Evolutionary conservation across 2,329 filamentous ascomycete species (phyloP).

Genomic region (Epichloe glyceriae): DNA sequence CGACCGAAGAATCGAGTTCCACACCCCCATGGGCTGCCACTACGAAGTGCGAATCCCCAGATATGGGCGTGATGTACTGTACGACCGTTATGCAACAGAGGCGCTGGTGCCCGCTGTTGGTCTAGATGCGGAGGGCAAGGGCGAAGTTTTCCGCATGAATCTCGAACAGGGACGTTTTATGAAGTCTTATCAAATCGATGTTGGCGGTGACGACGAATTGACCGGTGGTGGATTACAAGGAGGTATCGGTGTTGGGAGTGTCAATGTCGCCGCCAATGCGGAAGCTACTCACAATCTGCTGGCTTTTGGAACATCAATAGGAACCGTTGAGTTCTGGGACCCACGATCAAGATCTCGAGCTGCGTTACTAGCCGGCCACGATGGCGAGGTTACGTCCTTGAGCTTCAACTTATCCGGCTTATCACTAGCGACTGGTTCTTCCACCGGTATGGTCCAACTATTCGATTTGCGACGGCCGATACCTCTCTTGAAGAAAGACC

Average conservation of each 20-base stretch:
- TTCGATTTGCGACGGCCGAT: conserved; percentile 85
- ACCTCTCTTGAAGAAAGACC: conserved; percentile 80
- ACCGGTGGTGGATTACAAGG: conserved; percentile 72
- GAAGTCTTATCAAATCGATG: conserved; percentile 83
- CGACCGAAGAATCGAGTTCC: conserved; percentile 84
- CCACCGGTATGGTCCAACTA: conserved; percentile 73
- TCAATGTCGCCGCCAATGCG: conserved; percentile 78
- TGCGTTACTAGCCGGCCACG: conserved; percentile 57
- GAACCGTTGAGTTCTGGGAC: conserved; percentile 98
- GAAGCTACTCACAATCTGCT: conserved; percentile 81
- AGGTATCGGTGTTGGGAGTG: conserved; percentile 69
- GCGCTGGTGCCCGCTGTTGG: conserved; percentile 80
- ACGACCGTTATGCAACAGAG: conserved; percentile 71
- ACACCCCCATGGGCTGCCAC: conserved; percentile 78
- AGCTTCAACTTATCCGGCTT: conserved; percentile 77
- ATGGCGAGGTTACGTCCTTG: conserved; percentile 71
- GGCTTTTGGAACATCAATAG: conserved; percentile 85
- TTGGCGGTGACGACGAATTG: conserved; percentile 64
- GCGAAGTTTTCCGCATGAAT: conserved; percentile 88
- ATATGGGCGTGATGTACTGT: conserved; percentile 82
- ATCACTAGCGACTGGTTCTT: conserved; percentile 76
- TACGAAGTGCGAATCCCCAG: conserved; percentile 81
- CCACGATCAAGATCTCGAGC: conserved; percentile 70
- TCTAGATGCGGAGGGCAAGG: conserved; percentile 70
- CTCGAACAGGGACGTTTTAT: conserved; percentile 87